Conservation (phyloP, 805 yeast genomes). For the Candida germanica region DNA sequence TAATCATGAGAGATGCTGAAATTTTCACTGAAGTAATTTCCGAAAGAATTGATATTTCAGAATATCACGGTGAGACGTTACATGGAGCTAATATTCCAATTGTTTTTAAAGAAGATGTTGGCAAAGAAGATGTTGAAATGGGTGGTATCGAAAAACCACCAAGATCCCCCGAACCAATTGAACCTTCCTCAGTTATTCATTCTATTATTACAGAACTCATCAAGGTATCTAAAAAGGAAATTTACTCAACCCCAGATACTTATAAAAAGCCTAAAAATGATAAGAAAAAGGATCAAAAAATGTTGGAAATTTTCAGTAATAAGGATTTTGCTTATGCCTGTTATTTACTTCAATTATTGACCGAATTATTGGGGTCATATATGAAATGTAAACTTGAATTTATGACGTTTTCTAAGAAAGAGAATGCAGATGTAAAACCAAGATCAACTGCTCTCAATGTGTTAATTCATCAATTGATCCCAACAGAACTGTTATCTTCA, state of each 20-base stretch:
- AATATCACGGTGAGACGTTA: constrained; percentile 36
- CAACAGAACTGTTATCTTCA: constrained; percentile 44
- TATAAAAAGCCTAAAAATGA: constrained; percentile 19
- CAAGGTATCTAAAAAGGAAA: constrained; percentile 38
- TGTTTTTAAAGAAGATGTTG: constrained; percentile 12
- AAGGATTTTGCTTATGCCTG: constrained; percentile 61
- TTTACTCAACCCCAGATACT: constrained; percentile 27
- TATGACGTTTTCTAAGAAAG: constrained; percentile 68
- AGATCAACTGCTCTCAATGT: constrained; percentile 75
- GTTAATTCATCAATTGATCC: constrained; percentile 69
- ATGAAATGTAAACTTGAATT: constrained; percentile 80
- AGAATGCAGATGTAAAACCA: constrained; percentile 51
- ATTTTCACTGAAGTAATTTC: constrained; percentile 45
- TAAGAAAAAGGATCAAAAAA: constrained; percentile 19
- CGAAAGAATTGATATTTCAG: constrained; percentile 40
- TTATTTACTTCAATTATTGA: constrained; percentile 62
- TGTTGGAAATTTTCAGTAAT: constrained; percentile 43
- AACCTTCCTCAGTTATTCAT: constrained; percentile 58
- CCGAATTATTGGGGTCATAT: constrained; percentile 75
- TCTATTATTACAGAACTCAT: constrained; percentile 64
- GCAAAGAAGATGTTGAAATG: constrained; percentile 23
- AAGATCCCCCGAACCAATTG: constrained; percentile 6
- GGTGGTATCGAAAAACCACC: constrained; percentile 5
- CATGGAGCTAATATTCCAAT: constrained; percentile 21
- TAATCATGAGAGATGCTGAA: constrained; percentile 49